Evolutionary conservation across 768 basidiomycete genomes (phyloP).

Genomic region (Suillus variegatus): DNA sequence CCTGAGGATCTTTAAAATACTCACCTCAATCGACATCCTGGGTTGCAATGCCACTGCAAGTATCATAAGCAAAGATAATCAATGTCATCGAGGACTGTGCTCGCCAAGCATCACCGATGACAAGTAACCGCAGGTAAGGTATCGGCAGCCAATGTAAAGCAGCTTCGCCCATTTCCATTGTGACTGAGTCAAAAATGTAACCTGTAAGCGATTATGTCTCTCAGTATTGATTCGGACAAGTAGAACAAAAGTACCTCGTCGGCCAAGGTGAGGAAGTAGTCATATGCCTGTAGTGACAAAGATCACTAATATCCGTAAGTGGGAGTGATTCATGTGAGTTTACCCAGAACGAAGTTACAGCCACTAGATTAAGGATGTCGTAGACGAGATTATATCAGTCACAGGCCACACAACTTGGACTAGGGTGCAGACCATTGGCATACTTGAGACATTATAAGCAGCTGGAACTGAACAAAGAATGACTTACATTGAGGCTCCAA

Average conservation of each 20-base stretch:
- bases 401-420: background rate
- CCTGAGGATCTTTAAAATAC: background rate
- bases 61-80: background rate
- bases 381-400: background rate
- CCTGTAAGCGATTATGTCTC: background rate
- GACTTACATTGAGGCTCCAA: background rate
- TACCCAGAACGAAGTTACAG: slow-evolving; percentile 4
- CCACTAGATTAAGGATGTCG: background rate
- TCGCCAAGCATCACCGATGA: background rate
- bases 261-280: slow-evolving; percentile 2
- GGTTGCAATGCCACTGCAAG: background rate
- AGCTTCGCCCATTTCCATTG: slow-evolving; percentile 4
- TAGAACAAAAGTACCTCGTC: slow-evolving; percentile 6
- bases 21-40: background rate
- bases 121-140: slow-evolving; percentile 5
- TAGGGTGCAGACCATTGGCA: background rate
- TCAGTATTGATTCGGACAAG: background rate
- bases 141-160: slow-evolving; percentile 14
- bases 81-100: background rate
- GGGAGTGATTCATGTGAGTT: background rate
- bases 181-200: slow-evolving; percentile 1
- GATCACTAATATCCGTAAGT: background rate
- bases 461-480: background rate
- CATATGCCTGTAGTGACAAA: background rate
- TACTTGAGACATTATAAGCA: background rate